These are phyloP conservation scores for Blumeria hordei DNA, from an alignment of 2,329 filamentous ascomycete species.

Conservation along the genomic window DNA sequence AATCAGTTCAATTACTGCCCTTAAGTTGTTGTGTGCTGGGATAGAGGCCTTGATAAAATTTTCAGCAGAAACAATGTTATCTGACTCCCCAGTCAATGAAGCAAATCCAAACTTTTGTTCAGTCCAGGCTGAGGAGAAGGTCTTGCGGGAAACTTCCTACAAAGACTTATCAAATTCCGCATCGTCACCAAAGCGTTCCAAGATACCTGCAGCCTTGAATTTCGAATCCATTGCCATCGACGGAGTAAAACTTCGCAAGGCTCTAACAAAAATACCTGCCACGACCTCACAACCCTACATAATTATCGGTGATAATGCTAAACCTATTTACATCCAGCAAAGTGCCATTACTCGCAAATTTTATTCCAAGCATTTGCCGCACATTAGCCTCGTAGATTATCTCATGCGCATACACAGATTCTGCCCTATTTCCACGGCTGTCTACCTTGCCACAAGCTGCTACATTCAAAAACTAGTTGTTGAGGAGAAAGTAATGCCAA, in stretches of 20 bases:
- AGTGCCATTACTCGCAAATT: constrained; percentile 77
- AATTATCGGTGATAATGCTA: constrained; percentile 41
- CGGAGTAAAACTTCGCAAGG: constrained; percentile 25
- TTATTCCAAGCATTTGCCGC: constrained; percentile 68
- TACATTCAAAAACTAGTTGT: constrained; percentile 72
- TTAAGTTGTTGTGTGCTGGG: constrained; percentile 53
- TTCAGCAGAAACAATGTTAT: constrained; percentile 17
- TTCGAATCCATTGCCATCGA: constrained; percentile 22
- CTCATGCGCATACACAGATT: constrained; percentile 67
- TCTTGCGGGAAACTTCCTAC: constrained; percentile 31
- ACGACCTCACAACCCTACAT: constrained; percentile 23
- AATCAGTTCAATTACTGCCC: constrained; percentile 46
- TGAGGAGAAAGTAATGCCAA: constrained; percentile 50
- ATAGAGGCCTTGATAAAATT: constrained; percentile 47
- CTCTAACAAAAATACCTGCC: constrained; percentile 8
- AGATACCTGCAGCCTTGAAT: constrained; percentile 9
- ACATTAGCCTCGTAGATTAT: constrained; percentile 65
- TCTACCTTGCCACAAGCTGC: constrained; percentile 70
- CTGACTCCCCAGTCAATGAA: too few species aligned
- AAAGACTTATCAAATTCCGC: constrained; percentile 13
- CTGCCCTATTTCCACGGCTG: constrained; percentile 81
- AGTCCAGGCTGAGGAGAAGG: constrained; percentile 34
- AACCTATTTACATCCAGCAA: constrained; percentile 55
- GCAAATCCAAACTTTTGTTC: constrained; percentile 16
- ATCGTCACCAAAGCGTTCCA: constrained; percentile 12